phyloP scores from a whole-genome alignment of 805 yeast genomes.

The Kodamaea fukazawae region DNA sequence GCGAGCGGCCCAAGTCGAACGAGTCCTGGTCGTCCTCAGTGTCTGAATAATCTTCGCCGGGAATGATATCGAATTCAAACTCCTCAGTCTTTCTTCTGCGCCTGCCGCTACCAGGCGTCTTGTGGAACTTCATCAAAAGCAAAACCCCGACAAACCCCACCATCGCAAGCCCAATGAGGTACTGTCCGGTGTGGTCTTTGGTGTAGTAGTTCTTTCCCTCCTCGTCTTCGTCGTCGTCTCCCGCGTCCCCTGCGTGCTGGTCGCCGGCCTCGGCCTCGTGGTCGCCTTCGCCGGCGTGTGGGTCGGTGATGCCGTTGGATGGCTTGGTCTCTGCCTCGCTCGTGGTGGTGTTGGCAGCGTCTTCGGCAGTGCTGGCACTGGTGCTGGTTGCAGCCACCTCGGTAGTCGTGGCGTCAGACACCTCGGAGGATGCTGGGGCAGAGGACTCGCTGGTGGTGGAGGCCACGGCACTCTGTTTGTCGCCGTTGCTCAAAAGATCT shows the following conservation, averaged over 20 bases:
- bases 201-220: slow-evolving; percentile 34
- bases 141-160: slow-evolving; percentile 54
- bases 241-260: slow-evolving; percentile 2
- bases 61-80: slow-evolving; percentile 75
- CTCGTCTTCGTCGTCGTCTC: slow-evolving; percentile 11
- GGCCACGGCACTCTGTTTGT: slow-evolving; percentile 4
- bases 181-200: slow-evolving; percentile 53
- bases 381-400: too few species aligned
- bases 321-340: not conserved
- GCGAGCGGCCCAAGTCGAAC: slow-evolving; percentile 31
- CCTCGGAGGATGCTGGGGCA: not conserved
- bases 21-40: slow-evolving; percentile 35
- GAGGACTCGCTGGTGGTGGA: slow-evolving; percentile 1
- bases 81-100: slow-evolving; percentile 65
- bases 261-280: slow-evolving; percentile 5
- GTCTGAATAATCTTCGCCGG: slow-evolving; percentile 55
- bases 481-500: slow-evolving; percentile 13
- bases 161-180: slow-evolving; percentile 56
- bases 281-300: slow-evolving; percentile 1
- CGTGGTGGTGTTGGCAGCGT: not conserved
- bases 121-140: slow-evolving; percentile 44
- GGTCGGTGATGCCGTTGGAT: not conserved
- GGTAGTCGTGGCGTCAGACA: not conserved
- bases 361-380: not conserved
- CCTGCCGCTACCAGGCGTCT: slow-evolving; percentile 37